Conservation (phyloP, 495 filamentous ascomycete genomes). For the Rhizodiscina lignyota region DNA sequence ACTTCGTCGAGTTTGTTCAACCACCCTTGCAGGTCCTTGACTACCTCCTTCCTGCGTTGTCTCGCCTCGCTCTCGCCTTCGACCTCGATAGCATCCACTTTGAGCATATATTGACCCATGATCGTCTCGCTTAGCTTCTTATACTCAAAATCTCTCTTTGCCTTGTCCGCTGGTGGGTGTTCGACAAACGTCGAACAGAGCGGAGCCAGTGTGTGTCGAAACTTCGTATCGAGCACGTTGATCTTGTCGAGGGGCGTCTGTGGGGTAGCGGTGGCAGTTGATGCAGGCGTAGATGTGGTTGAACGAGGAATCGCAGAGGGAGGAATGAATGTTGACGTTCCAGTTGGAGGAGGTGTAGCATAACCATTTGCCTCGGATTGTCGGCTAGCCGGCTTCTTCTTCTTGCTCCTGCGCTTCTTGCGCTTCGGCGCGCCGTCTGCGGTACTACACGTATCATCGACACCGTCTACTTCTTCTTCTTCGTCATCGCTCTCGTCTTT, state of each 20-base stretch:
- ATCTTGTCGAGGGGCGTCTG: conserved; percentile 50
- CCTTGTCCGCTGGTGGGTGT: conserved; percentile 49
- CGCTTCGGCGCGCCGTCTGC: conserved; percentile 11
- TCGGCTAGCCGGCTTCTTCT: conserved; percentile 4
- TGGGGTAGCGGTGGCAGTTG: conserved; percentile 22
- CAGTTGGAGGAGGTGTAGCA: conserved; percentile 13
- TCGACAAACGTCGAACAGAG: conserved; percentile 45
- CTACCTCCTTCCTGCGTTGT: conserved; percentile 52
- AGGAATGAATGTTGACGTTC: conserved; percentile 8
- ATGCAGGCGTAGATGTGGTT: conserved; percentile 6
- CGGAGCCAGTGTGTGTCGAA: conserved; percentile 50
- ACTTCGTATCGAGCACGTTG: conserved; percentile 46
- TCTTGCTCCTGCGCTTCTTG: conserved; percentile 11
- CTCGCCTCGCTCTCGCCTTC: conserved; percentile 48
- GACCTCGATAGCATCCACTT: conserved; percentile 69
- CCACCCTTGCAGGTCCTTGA: conserved; percentile 52
- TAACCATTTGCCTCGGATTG: conserved; percentile 3
- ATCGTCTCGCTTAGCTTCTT: conserved; percentile 70
- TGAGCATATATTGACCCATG: conserved; percentile 66
- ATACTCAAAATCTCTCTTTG: conserved; percentile 61
- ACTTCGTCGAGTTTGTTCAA: conserved; percentile 44
- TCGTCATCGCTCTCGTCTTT: conserved; percentile 5
- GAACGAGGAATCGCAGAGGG: conserved; percentile 24
- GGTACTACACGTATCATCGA: conserved; percentile 23
- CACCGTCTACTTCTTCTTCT: conserved; percentile 21